A percentile compares a stretch with the other conserved stretches of the same genome.
Conservation (phyloP, 2,329 filamentous ascomycete genomes). For the Hypoxylon sp. region DNA sequence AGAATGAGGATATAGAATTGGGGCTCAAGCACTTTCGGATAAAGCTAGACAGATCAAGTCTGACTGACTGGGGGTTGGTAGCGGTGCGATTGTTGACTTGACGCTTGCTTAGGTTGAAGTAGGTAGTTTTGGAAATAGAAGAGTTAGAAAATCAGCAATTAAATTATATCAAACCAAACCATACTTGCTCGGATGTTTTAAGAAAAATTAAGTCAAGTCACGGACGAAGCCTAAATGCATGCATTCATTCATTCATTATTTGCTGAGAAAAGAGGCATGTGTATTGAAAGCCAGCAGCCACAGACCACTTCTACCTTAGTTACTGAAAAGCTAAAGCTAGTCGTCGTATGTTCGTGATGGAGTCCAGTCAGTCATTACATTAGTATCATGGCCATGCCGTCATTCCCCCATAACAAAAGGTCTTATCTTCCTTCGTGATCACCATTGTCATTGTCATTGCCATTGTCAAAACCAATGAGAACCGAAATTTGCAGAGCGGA, state of each 20-base stretch:
- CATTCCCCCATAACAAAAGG: neutral
- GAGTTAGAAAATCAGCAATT: slow-evolving; percentile 30
- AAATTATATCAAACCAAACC: slow-evolving; percentile 18
- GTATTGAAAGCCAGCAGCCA: slow-evolving; percentile 30
- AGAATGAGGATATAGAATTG: slow-evolving; percentile 29
- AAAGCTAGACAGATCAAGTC: slow-evolving; percentile 1
- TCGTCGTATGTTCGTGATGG: slow-evolving; percentile 14
- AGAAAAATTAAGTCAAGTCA: slow-evolving; percentile 1
- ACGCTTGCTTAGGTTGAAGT: neutral
- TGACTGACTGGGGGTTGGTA: neutral
- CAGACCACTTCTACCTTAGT: slow-evolving; percentile 11
- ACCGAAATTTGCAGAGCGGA: slow-evolving; percentile 1
- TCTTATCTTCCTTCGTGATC: slow-evolving; percentile 14
- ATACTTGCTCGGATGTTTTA: neutral
- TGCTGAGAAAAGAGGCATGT: slow-evolving; percentile 32
- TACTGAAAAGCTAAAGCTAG: neutral
- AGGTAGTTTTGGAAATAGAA: slow-evolving; percentile 35
- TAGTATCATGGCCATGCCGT: slow-evolving; percentile 28
- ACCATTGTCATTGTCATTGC: neutral
- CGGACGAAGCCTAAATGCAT: neutral
- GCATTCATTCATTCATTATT: neutral
- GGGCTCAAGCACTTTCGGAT: slow-evolving; percentile 10
- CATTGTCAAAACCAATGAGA: slow-evolving; percentile 3
- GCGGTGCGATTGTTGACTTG: slow-evolving; percentile 14
- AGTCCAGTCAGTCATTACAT: slow-evolving; percentile 13